Evolutionary conservation across 345 rosid genomes (phyloP).

Genomic region (Sonneratia caseolaris): DNA sequence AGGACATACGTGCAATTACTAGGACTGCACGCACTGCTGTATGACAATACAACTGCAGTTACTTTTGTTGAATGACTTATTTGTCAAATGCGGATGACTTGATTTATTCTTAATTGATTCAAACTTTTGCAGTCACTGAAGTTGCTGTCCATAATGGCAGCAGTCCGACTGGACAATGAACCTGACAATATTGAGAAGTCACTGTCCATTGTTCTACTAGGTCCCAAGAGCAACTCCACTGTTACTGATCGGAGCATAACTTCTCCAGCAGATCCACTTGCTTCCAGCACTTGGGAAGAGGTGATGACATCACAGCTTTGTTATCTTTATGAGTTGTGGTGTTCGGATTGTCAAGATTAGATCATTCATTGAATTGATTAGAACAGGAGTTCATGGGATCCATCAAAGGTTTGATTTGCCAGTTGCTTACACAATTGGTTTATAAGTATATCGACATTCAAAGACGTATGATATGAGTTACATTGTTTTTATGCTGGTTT

Average conservation of each 20-base stretch:
- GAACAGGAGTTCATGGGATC: not conserved
- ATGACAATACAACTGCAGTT: constrained; percentile 17
- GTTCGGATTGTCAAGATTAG: not conserved
- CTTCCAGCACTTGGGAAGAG: constrained; percentile 95
- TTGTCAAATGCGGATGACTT: not conserved
- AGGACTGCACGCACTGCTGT: constrained; percentile 84
- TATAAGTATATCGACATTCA: not conserved
- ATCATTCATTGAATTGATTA: not conserved
- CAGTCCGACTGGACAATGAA: constrained; percentile 66
- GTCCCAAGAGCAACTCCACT: constrained; percentile 25
- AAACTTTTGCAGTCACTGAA: constrained; percentile 64
- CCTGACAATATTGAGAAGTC: constrained; percentile 64
- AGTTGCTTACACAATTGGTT: not conserved
- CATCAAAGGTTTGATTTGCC: not conserved
- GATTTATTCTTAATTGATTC: constrained; percentile 12
- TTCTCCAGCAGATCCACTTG: constrained; percentile 53
- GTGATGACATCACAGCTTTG: constrained; percentile 25
- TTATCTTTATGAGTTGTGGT: not conserved
- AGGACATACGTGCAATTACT: constrained; percentile 90
- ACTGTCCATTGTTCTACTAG: constrained; percentile 47
- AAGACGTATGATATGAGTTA: not conserved
- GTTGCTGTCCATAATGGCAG: constrained; percentile 81
- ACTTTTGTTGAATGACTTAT: not conserved
- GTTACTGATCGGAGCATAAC: constrained; percentile 46
- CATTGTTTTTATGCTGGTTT: not conserved